Base-by-base conservation (phyloP, 2,329 filamentous ascomycete species). In the Orbilia ellipsospora region DNA sequence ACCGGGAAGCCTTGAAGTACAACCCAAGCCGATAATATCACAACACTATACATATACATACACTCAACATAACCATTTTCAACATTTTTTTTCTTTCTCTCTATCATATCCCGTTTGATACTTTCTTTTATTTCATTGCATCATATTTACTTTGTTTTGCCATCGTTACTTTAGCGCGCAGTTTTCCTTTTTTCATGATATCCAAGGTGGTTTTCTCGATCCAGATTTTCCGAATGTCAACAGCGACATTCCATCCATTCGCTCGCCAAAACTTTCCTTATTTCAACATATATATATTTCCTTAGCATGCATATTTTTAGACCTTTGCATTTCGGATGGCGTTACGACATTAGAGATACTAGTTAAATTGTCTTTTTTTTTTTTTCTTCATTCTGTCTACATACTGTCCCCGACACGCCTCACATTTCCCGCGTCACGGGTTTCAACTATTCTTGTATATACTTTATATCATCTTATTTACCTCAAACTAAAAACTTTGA, bases 1-100 rank as follows among this genome's bases (percentile, higher is more conserved):
- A 74, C 36, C 63, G 70, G 2, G 70, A 74, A 51, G 70, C 70
- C 5, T 57, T 74, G 0, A 74, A 74, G 23, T 74, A 74, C 45
- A 74, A 52, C 36, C 70, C 70, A 0, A 57, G 63, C 23, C 57
- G 70, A 64, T 74, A 52, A 28, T 42, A n/a, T 70, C 28, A 16
- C 20, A 36, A 18, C 26, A 31, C 7, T 57, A 12, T 13, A 23
- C 36, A 54, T 36, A 36, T 23, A 8, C 1, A 10, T 44, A 4
- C 16, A n/a, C 31, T 36, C 6, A 36, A 36, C 31, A 36, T 36
- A 36, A 36, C 5, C 31, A 36, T 36, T 36, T 36, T 10, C 6
- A 36, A 10, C 31, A 36, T 36, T 36, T 6, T 10, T 10, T 36
- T 36, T 36, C 10, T 28, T 20, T 40, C 42, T 1, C 45, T 15